These are phyloP conservation scores for Alternaria gansuensis DNA, from an alignment of 2,329 filamentous ascomycete species.

Conservation along the genomic window DNA sequence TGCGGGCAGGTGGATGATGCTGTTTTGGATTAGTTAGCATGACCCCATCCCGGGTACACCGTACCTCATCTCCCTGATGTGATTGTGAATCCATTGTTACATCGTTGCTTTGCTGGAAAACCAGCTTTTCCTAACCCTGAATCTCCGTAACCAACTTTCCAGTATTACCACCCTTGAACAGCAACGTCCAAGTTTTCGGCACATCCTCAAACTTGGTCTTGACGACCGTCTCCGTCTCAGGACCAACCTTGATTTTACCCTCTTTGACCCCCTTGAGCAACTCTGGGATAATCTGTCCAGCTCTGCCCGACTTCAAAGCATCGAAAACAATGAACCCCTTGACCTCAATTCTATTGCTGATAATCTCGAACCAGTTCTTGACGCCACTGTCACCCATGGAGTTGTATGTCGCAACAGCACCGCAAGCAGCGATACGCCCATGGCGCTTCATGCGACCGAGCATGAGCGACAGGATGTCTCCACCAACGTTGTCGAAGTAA, in stretches of 20 bases:
- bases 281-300: conserved; percentile 35
- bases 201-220: conserved; percentile 60
- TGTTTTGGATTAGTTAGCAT: too few species aligned
- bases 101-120: too few species aligned
- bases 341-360: conserved; percentile 54
- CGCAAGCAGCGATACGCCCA: conserved; percentile 57
- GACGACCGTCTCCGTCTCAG: conserved; percentile 60
- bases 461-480: conserved; percentile 59
- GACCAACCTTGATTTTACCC: conserved; percentile 58
- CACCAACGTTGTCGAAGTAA: conserved; percentile 63
- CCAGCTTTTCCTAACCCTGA: conserved; percentile 5
- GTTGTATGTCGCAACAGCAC: conserved; percentile 57
- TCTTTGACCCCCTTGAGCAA: conserved; percentile 48
- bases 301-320: conserved; percentile 44
- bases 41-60: too few species aligned
- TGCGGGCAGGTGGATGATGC: too few species aligned
- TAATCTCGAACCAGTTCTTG: conserved; percentile 58
- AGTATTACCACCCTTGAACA: conserved; percentile 59
- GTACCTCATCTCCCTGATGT: too few species aligned
- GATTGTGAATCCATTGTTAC: too few species aligned
- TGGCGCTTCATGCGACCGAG: conserved; percentile 54
- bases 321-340: conserved; percentile 58
- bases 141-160: conserved; percentile 59
- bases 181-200: conserved; percentile 59
- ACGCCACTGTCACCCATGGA: conserved; percentile 43